Percentiles rank a stretch among this genome's conserved stretches.
Evolutionary conservation across 140 eudicot species (phyloP).

Genomic region (Eryngium alpinum): DNA sequence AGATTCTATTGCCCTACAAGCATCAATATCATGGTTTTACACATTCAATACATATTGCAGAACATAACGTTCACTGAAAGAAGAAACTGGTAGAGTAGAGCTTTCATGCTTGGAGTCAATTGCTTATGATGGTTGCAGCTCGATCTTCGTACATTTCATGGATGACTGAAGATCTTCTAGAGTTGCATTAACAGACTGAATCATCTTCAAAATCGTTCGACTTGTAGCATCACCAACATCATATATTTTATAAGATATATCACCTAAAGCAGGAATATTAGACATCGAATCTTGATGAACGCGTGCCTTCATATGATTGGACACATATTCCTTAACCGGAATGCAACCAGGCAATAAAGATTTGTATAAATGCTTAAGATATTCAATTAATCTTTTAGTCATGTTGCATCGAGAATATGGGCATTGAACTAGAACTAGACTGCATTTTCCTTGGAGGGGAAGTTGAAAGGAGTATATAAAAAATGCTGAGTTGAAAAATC

Average conservation of each 20-base stretch:
- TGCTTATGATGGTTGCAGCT: constrained; percentile 43
- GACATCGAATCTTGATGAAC: constrained; percentile 36
- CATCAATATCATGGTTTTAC: constrained; percentile 30
- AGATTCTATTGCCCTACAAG: constrained; percentile 40
- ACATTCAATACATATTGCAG: constrained; percentile 27
- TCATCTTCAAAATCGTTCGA: constrained; percentile 26
- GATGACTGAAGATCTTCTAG: constrained; percentile 58
- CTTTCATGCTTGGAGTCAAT: constrained; percentile 31
- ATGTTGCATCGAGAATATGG: constrained; percentile 52
- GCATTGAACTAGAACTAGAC: constrained; percentile 44
- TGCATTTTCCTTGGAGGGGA: constrained; percentile 49
- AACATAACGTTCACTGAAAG: constrained; percentile 30
- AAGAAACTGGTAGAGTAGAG: constrained; percentile 30
- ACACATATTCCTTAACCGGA: constrained; percentile 43
- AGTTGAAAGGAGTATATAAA: too few species aligned
- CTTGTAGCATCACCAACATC: constrained; percentile 30
- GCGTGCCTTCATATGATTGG: constrained; percentile 34
- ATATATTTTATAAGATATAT: constrained; percentile 30
- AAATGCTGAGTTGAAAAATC: too few species aligned
- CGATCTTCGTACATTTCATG: constrained; percentile 63
- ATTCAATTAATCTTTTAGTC: constrained; percentile 36
- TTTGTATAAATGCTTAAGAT: constrained; percentile 52
- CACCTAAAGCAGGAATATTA: constrained; percentile 25
- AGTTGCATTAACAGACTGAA: constrained; percentile 34
- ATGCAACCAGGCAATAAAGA: constrained; percentile 70